Percentiles rank a stretch among this genome's conserved stretches.
Conservation (phyloP, 2,329 filamentous ascomycete species). For the Coniella vitis region DNA sequence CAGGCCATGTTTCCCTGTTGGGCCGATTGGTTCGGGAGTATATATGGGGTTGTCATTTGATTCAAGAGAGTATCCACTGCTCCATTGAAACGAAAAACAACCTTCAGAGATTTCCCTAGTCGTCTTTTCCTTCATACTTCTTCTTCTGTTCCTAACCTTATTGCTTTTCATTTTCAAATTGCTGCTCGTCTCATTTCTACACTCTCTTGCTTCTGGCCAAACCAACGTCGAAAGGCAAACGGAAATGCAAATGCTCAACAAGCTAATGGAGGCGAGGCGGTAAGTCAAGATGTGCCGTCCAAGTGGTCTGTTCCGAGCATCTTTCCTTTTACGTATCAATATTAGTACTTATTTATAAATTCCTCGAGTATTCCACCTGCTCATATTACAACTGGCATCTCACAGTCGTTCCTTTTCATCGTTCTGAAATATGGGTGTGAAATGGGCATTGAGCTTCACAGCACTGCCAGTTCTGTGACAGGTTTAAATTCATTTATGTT, state of each 20-base stretch:
- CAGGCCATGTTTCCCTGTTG: neutral
- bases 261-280: neutral
- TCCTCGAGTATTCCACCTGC: too few relatives aligned
- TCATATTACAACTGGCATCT: too few relatives aligned
- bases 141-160: neutral
- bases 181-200: neutral
- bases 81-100: conserved; percentile 14
- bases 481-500: conserved; percentile 25
- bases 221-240: neutral
- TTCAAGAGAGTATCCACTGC: conserved; percentile 13
- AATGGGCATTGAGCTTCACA: too few relatives aligned
- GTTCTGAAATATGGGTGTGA: too few relatives aligned
- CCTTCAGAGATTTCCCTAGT: conserved; percentile 9
- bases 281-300: neutral
- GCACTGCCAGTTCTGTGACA: too few relatives aligned
- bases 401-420: neutral
- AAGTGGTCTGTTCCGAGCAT: too few relatives aligned
- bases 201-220: neutral
- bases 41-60: neutral
- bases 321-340: too few relatives aligned
- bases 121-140: neutral
- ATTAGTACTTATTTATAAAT: too few relatives aligned
- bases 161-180: neutral
- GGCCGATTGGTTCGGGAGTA: neutral
- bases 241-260: too few relatives aligned